These are phyloP conservation scores for Ceratocystis variospora DNA, from an alignment of 2,329 filamentous ascomycete genomes.

Conservation along the genomic window DNA sequence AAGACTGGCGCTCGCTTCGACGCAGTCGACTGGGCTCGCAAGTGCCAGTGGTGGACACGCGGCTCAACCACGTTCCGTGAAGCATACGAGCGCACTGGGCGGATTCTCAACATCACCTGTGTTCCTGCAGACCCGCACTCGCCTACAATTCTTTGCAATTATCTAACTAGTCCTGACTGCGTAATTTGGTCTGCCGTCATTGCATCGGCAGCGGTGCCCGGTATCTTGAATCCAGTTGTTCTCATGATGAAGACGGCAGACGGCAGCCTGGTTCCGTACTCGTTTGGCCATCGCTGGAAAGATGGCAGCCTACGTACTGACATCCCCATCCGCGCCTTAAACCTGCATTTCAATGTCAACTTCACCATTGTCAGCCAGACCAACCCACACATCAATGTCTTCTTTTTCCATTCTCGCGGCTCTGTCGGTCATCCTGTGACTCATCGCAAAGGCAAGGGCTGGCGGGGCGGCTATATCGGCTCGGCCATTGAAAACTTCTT, in stretches of 20 bases:
- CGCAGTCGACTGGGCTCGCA: slow-evolving; percentile 75
- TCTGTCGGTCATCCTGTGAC: slow-evolving; percentile 87
- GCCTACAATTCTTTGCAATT: slow-evolving; percentile 83
- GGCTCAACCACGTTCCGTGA: slow-evolving; percentile 91
- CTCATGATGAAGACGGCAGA: slow-evolving; percentile 76
- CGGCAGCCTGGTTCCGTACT: slow-evolving; percentile 72
- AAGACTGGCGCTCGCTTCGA: slow-evolving; percentile 88
- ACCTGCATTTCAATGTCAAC: slow-evolving; percentile 96
- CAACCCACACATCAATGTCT: slow-evolving; percentile 95
- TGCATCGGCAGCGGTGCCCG: slow-evolving; percentile 87
- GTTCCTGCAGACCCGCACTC: slow-evolving; percentile 93
- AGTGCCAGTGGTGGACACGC: slow-evolving; percentile 77
- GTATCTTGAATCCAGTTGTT: slow-evolving; percentile 88
- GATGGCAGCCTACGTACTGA: slow-evolving; percentile 89
- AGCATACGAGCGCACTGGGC: slow-evolving; percentile 83
- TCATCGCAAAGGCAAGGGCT: slow-evolving; percentile 81
- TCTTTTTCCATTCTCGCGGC: slow-evolving; percentile 93
- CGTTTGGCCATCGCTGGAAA: slow-evolving; percentile 98
- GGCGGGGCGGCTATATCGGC: slow-evolving; percentile 89
- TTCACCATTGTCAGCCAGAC: slow-evolving; percentile 83
- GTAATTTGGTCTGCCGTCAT: slow-evolving; percentile 97
- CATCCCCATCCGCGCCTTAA: slow-evolving; percentile 85
- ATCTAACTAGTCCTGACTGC: slow-evolving; percentile 87
- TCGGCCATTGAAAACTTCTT: slow-evolving; percentile 87
- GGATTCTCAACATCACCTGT: slow-evolving; percentile 90